These are phyloP conservation scores for Sarocladiaceae sp. DNA, from an alignment of 2,329 filamentous ascomycete species.

Conservation along the genomic window DNA sequence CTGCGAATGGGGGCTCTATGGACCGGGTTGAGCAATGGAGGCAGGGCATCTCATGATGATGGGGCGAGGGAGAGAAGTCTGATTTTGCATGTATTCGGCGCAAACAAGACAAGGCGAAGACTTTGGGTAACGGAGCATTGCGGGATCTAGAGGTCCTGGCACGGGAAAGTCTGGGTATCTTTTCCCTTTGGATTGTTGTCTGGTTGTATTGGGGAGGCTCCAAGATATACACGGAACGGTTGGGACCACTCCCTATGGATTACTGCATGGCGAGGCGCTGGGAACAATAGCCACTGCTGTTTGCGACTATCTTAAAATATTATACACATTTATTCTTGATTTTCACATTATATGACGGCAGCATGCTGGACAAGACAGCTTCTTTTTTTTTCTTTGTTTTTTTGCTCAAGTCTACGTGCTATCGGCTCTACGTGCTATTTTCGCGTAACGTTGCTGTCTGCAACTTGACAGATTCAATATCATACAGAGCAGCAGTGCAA, in stretches of 20 bases:
- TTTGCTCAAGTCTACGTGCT: too few relatives aligned
- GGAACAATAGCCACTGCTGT: not conserved
- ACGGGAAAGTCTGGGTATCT: not conserved
- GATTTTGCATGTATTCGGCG: slow-evolving; percentile 7
- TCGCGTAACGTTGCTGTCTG: too few relatives aligned
- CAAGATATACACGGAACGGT: slow-evolving; percentile 3
- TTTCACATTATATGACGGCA: too few relatives aligned
- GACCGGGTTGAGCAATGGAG: slow-evolving; percentile 38
- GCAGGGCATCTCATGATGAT: slow-evolving; percentile 25
- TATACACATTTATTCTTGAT: too few relatives aligned
- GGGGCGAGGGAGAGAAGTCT: slow-evolving; percentile 1
- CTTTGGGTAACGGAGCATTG: not conserved
- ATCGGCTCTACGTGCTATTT: too few relatives aligned
- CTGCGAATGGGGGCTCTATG: slow-evolving; percentile 18
- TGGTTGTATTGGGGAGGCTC: not conserved
- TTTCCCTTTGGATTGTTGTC: too few relatives aligned
- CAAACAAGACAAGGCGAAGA: too few relatives aligned
- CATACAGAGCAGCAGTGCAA: too few relatives aligned
- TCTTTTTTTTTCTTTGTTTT: too few relatives aligned
- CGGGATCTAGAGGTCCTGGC: not conserved
- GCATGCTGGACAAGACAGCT: too few relatives aligned
- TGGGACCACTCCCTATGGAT: not conserved
- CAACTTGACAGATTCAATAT: too few relatives aligned
- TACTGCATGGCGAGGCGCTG: slow-evolving; percentile 4
- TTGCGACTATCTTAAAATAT: too few relatives aligned